Evolutionary conservation across 2,329 filamentous ascomycete genomes (phyloP), one percentile per base, ranked within the genome.

Genomic region (Colletotrichum camelliae): DNA sequence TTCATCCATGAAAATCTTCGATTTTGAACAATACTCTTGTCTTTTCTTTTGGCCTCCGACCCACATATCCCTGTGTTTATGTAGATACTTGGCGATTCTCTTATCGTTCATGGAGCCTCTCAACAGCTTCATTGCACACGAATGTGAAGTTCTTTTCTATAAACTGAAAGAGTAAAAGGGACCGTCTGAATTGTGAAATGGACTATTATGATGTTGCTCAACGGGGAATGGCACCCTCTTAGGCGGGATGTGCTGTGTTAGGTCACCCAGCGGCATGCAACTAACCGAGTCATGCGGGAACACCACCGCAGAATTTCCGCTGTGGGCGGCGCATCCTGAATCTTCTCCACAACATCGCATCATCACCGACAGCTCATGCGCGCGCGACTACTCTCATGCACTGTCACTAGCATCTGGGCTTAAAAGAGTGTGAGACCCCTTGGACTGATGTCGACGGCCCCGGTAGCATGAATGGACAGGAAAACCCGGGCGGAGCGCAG

Each of bases 211-310:
- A 21, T n/a, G 43, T 52, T 52, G 43, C n/a, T 52, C 43, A 24
- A 52, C 4, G n/a, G n/a, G 43, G 12, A 52, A 52, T 21, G n/a
- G n/a, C 10, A 31, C 43, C 4, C 43, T 24, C 43, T 21, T 52
- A 52, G 12, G 43, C 43, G 43, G 43, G 43, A 52, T 21, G 43
- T 21, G 6, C n/a, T 52, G 5, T 24, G 43, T 21, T 58, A 9
- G 55, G 55, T 18, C 24, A 29, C 55, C 15, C 21, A 29, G 27
- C 52, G 7, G 15, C 21, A 69, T 65, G 68, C 60, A 71, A 55
- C 39, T 71, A 71, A 37, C 31, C 67, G 67, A 69, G 52, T 61
- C 67, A 69, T 43, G 67, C 67, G 60, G 16, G 52, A 69, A 61
- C n/a, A 37, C 35, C 31, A 52, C 43, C 13, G n/a, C 43, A 55